Percentiles rank a stretch among this genome's conserved stretches.
Conservation (phyloP, 768 basidiomycete genomes). For the Leccinum broughii region DNA sequence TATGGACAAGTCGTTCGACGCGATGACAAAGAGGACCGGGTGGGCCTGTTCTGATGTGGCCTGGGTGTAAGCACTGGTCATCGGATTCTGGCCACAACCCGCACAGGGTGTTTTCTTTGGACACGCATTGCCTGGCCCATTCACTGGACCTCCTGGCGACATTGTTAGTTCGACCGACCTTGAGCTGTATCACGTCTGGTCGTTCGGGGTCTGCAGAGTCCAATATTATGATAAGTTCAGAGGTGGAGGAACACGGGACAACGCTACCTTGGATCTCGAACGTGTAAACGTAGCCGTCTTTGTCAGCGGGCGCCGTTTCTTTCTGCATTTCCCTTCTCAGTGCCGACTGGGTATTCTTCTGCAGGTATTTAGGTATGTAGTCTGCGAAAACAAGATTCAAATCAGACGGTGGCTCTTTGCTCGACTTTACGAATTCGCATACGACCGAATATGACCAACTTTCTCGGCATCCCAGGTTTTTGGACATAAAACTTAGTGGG, state of each 20-base stretch:
- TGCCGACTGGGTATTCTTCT: too few species aligned
- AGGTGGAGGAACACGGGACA: too few species aligned
- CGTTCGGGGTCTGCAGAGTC: conserved; percentile 14
- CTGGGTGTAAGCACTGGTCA: conserved; percentile 58
- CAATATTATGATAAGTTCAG: too few species aligned
- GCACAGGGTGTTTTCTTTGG: conserved; percentile 71
- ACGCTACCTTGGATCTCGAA: too few species aligned
- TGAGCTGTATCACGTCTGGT: conserved; percentile 55
- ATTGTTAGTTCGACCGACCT: conserved; percentile 79
- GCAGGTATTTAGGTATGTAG: conserved; percentile 54
- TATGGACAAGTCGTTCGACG: conserved; percentile 75
- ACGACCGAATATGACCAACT: conserved; percentile 63
- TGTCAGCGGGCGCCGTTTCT: too few species aligned
- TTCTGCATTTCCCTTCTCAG: too few species aligned
- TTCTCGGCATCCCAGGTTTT: conserved; percentile 36
- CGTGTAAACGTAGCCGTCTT: too few species aligned
- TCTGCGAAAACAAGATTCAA: conserved; percentile 39
- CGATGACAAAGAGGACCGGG: conserved; percentile 70
- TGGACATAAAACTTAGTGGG: conserved; percentile 57
- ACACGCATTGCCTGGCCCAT: conserved; percentile 81
- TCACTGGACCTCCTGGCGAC: conserved; percentile 71
- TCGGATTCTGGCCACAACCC: conserved; percentile 69
- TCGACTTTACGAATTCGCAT: conserved; percentile 16
- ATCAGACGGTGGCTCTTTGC: conserved; percentile 6
- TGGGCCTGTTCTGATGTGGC: conserved; percentile 59